Evolutionary conservation across 2,329 filamentous ascomycete genomes (phyloP).

Genomic region (Fusarium chuoi): DNA sequence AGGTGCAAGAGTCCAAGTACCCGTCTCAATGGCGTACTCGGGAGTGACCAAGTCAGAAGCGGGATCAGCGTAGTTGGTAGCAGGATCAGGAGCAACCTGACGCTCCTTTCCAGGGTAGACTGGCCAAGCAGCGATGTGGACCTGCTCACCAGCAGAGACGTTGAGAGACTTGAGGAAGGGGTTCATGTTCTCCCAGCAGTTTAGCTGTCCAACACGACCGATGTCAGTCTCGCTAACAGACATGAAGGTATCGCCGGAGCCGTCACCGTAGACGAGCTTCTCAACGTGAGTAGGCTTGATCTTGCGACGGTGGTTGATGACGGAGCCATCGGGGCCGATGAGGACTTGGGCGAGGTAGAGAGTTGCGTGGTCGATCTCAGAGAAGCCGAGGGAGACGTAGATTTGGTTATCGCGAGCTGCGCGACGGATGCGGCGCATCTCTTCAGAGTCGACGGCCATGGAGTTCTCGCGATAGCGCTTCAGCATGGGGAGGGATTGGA

Average conservation of each 20-base stretch:
- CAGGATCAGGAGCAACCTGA: constrained; percentile 38
- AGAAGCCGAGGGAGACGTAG: constrained; percentile 61
- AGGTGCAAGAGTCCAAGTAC: constrained; percentile 42
- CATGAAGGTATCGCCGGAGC: constrained; percentile 63
- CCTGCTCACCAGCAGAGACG: constrained; percentile 43
- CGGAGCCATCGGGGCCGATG: constrained; percentile 59
- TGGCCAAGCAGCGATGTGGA: constrained; percentile 47
- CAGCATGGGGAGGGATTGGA: constrained; percentile 47
- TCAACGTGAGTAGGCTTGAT: constrained; percentile 63
- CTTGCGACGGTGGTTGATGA: constrained; percentile 60
- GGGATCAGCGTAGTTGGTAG: constrained; percentile 42
- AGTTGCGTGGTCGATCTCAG: constrained; percentile 57
- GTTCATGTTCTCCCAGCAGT: constrained; percentile 65
- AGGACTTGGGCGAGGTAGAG: constrained; percentile 62
- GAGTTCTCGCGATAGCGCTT: constrained; percentile 53
- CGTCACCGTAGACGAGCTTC: constrained; percentile 63
- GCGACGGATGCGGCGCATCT: constrained; percentile 56
- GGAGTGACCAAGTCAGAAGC: constrained; percentile 43
- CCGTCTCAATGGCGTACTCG: constrained; percentile 41
- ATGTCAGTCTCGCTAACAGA: constrained; percentile 60
- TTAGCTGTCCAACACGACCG: constrained; percentile 63
- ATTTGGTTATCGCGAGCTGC: constrained; percentile 55
- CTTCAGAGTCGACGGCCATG: constrained; percentile 50
- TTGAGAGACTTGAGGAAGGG: constrained; percentile 44
- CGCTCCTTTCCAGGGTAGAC: constrained; percentile 39